Base-by-base conservation (phyloP, 2,329 filamentous ascomycete species). In the Parastagonospora avenae region DNA sequence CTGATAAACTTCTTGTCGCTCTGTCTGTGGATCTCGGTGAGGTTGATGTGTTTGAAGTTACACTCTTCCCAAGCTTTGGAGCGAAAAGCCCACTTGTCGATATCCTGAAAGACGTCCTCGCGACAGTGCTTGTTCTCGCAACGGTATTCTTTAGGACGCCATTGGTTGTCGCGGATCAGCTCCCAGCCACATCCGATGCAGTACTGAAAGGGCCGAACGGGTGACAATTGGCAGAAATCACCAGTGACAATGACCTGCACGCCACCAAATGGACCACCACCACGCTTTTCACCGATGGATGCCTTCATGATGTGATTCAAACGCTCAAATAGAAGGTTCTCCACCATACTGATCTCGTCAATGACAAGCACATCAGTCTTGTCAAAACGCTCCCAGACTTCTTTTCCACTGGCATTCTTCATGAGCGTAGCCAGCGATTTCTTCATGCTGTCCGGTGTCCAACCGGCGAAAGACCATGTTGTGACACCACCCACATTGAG, bases 291-390 rank as follows among this genome's bases (percentile, higher is more conserved):
- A 5, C 48, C 46, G 37, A 71, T 59, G 2, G 70, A 71, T 19
- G 55, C 66, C 51, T 82, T 81, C 72, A 79, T 77, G 2, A 83
- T 60, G 3, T 60, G 64, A 49, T 82, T 80, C 10, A 64, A 67
- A 10, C 83, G 77, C 50, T 82, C 78, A 27, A 85, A 79, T 41
- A 80, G 74, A 6, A 77, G 64, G 46, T 80, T 83, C 42, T 85
- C 82, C 0, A 87, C 76, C 85, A 88, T 88, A 54, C 80, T 85
- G 50, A 89, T 82, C 67, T 88, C 86, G 57, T 88, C 85, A 12
- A 88, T 83, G 19, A 88, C 77, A 1, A 88, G 74, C 0, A 85
- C 80, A 42, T 87, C 75, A 0, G 80, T 83, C 0, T 66, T 29
- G 0, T 15, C 60, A 1, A 85, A 66, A 0, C 79, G 73, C 1